These are phyloP conservation scores for Craspedostauros australis DNA, from an alignment of 108 stramenopile species.

Conservation along the genomic window DNA sequence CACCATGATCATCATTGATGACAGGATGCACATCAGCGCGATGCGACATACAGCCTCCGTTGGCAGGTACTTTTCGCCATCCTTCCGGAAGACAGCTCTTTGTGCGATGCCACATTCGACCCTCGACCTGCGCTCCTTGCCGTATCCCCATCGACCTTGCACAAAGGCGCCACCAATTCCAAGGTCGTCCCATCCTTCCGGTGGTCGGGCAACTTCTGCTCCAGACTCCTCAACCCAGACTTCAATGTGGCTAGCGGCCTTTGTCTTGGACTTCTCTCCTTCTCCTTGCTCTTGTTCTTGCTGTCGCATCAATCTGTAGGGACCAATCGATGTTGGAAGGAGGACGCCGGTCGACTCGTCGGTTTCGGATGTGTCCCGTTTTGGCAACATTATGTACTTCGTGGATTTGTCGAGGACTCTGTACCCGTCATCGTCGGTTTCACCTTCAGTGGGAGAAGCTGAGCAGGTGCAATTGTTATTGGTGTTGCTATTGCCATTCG, in stretches of 20 bases:
- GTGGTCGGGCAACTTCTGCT: constrained; percentile 66
- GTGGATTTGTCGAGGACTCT: constrained; percentile 19
- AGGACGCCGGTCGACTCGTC: not conserved
- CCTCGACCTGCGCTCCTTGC: constrained; percentile 55
- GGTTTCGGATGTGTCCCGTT: not conserved
- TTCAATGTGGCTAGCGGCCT: constrained; percentile 31
- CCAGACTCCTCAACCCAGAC: constrained; percentile 64
- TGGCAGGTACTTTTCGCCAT: not conserved
- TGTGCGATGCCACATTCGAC: constrained; percentile 69
- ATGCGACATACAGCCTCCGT: constrained; percentile 11
- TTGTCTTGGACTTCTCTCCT: too few species aligned
- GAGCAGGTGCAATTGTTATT: too few species aligned
- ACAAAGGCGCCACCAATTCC: constrained; percentile 73
- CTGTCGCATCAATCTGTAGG: constrained; percentile 43
- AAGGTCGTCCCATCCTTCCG: constrained; percentile 89
- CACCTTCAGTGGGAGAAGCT: too few species aligned
- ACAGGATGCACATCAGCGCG: constrained; percentile 41
- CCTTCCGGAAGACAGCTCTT: constrained; percentile 48
- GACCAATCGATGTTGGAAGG: constrained; percentile 60
- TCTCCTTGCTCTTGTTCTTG: constrained; percentile 7
- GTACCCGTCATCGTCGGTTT: constrained; percentile 39
- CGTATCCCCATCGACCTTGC: constrained; percentile 86
- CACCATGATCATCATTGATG: constrained; percentile 58
- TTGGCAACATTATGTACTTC: constrained; percentile 25
- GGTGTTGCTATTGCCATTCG: too few species aligned